phyloP scores from a whole-genome alignment of 1,284 basidiomycete genomes.

The Ustilago crameri region DNA sequence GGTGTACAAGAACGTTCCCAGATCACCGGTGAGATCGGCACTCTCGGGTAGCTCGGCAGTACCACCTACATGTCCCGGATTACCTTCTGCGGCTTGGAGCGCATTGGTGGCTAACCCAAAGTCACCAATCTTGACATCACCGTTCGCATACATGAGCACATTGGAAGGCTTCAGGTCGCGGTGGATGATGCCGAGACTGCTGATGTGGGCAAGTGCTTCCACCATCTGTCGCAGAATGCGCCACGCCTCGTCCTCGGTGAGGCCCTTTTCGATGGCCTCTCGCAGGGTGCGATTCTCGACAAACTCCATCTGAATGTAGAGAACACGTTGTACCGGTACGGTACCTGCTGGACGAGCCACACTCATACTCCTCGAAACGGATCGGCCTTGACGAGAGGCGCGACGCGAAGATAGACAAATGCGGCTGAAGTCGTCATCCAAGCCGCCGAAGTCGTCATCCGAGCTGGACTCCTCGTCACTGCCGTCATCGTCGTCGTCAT shows the following conservation, averaged over 20 bases:
- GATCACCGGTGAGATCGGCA: constrained; percentile 74
- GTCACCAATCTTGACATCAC: constrained; percentile 93
- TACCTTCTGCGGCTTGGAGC: constrained; percentile 56
- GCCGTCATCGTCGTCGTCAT: constrained; percentile 19
- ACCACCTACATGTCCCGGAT: constrained; percentile 71
- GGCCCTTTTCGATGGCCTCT: constrained; percentile 64
- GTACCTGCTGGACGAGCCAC: constrained; percentile 10
- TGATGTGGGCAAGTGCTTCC: constrained; percentile 87
- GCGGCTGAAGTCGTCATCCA: constrained; percentile 49
- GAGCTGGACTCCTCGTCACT: constrained; percentile 33
- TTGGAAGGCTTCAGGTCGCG: constrained; percentile 74
- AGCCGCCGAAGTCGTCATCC: constrained; percentile 30
- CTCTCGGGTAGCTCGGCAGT: constrained; percentile 73
- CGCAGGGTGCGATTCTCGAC: constrained; percentile 66
- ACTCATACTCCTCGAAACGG: constrained; percentile 34
- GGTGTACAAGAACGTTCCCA: constrained; percentile 91
- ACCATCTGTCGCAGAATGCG: constrained; percentile 89
- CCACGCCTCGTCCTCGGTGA: constrained; percentile 79
- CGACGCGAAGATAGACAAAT: constrained; percentile 38
- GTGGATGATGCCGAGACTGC: constrained; percentile 85
- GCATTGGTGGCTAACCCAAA: constrained; percentile 79
- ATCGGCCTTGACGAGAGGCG: constrained; percentile 31
- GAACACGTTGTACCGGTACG: constrained; percentile 73
- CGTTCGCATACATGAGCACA: constrained; percentile 70
- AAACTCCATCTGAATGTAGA: constrained; percentile 87